Evolutionary conservation across 1,284 basidiomycete species (phyloP).

Genomic region (Trichosporon sp.): DNA sequence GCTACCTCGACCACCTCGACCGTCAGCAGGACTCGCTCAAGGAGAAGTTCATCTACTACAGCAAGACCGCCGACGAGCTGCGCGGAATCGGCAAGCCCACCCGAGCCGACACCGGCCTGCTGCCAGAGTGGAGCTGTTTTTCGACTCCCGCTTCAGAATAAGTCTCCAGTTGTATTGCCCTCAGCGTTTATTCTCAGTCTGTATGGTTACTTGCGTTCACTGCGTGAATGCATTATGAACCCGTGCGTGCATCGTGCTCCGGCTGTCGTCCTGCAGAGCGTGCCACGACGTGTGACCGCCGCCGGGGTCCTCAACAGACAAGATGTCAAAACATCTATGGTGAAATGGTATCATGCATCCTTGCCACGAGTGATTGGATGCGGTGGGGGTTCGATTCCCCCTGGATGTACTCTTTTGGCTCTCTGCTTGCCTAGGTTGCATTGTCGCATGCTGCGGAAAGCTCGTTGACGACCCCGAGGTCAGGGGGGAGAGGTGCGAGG

Average conservation of each 20-base stretch:
- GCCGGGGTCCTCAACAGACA: not conserved
- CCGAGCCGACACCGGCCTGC: no score
- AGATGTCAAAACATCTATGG: not conserved
- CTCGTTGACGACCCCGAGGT: not conserved
- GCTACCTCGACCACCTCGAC: not conserved
- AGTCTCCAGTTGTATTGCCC: no score
- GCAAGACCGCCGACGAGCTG: not conserved
- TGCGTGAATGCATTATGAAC: no score
- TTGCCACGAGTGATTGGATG: not conserved
- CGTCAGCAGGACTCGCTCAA: not conserved
- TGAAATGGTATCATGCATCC: not conserved
- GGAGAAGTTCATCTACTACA: not conserved
- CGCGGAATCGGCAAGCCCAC: no score
- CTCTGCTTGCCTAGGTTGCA: not conserved
- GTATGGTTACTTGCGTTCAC: no score
- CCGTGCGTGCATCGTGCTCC: no score
- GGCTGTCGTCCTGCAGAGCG: not conserved
- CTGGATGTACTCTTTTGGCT: not conserved
- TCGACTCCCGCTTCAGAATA: no score
- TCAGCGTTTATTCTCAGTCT: no score
- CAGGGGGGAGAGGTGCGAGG: not conserved
- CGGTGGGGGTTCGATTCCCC: not conserved
- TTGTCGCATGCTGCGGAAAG: not conserved
- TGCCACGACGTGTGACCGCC: not conserved
- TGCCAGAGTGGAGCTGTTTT: no score